A percentile compares a stretch with the other conserved stretches of the same genome.
phyloP scores from a whole-genome alignment of 2,329 filamentous ascomycete genomes.

The Lomentospora prolificans region DNA sequence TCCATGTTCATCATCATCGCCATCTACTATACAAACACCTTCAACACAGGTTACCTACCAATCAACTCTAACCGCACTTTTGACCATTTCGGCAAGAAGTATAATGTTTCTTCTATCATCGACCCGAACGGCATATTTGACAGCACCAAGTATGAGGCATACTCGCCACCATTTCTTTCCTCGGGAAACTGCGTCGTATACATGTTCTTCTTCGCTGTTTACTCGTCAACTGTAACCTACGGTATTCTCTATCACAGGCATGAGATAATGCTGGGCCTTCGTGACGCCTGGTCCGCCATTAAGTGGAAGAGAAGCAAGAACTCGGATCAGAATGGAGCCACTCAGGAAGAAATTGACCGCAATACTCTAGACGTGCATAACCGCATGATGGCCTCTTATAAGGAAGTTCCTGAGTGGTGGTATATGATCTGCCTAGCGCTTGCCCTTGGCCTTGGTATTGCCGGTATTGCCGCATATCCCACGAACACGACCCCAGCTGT shows the following conservation, averaged over 20 bases:
- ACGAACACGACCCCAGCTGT: slow-evolving; percentile 32
- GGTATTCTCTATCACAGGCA: slow-evolving; percentile 28
- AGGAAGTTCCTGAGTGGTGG: slow-evolving; percentile 39
- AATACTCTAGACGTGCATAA: slow-evolving; percentile 28
- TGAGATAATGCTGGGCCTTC: slow-evolving; percentile 27
- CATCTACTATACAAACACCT: slow-evolving; percentile 23
- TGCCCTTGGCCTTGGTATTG: slow-evolving; percentile 24
- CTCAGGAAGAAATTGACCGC: slow-evolving; percentile 15
- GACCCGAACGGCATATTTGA: slow-evolving; percentile 26
- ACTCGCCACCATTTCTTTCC: slow-evolving; percentile 31
- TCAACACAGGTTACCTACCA: slow-evolving; percentile 26
- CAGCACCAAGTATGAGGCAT: slow-evolving; percentile 25
- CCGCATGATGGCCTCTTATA: slow-evolving; percentile 35
- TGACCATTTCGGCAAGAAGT: slow-evolving; percentile 27
- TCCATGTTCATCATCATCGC: slow-evolving; percentile 20
- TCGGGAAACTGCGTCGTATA: slow-evolving; percentile 26
- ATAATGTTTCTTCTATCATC: slow-evolving; percentile 27
- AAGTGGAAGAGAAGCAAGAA: slow-evolving; percentile 19
- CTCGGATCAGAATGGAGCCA: background rate
- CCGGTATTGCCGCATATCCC: slow-evolving; percentile 26
- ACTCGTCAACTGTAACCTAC: slow-evolving; percentile 28
- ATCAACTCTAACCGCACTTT: slow-evolving; percentile 29
- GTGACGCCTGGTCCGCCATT: slow-evolving; percentile 17
- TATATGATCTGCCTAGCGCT: slow-evolving; percentile 24
- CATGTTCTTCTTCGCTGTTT: slow-evolving; percentile 30